These are phyloP conservation scores for Podospora fimiseda DNA, from an alignment of 495 filamentous ascomycete species.

Conservation along the genomic window DNA sequence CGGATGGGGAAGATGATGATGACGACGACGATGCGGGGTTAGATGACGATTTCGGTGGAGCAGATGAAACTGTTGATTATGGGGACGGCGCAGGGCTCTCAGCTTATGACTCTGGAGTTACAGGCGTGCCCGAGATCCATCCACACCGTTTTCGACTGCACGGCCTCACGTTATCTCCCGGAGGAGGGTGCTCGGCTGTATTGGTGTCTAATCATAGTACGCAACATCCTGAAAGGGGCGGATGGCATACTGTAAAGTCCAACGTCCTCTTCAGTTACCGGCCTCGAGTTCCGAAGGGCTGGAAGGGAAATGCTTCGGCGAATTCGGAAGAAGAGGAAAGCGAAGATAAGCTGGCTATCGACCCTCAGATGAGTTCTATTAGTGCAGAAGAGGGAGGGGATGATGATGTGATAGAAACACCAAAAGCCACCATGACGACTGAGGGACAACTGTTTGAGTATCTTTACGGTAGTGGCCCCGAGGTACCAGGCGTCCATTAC, in stretches of 20 bases:
- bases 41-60: slow-evolving; percentile 17
- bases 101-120: slow-evolving; percentile 7
- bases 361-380: background rate
- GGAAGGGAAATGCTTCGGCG: background rate
- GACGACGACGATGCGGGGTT: slow-evolving; percentile 17
- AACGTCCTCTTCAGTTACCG: slow-evolving; percentile 35
- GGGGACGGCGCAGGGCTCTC: slow-evolving; percentile 9
- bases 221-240: slow-evolving; percentile 33
- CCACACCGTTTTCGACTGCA: slow-evolving; percentile 39
- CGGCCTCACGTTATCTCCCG: slow-evolving; percentile 38
- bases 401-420: too few relatives aligned
- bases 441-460: slow-evolving; percentile 40
- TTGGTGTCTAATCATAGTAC: slow-evolving; percentile 35
- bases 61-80: slow-evolving; percentile 14
- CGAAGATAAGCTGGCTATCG: background rate
- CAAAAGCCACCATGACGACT: slow-evolving; percentile 26
- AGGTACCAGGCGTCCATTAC: slow-evolving; percentile 31
- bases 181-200: slow-evolving; percentile 37
- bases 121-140: slow-evolving; percentile 30
- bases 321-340: background rate
- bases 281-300: slow-evolving; percentile 1
- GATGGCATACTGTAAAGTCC: slow-evolving; percentile 36
- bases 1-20: slow-evolving; percentile 10
- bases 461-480: slow-evolving; percentile 42
- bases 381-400: too few relatives aligned